Percentiles rank a stretch among this genome's conserved stretches.
phyloP scores from a whole-genome alignment of 2,329 filamentous ascomycete species.

The Phialophora expanda region DNA sequence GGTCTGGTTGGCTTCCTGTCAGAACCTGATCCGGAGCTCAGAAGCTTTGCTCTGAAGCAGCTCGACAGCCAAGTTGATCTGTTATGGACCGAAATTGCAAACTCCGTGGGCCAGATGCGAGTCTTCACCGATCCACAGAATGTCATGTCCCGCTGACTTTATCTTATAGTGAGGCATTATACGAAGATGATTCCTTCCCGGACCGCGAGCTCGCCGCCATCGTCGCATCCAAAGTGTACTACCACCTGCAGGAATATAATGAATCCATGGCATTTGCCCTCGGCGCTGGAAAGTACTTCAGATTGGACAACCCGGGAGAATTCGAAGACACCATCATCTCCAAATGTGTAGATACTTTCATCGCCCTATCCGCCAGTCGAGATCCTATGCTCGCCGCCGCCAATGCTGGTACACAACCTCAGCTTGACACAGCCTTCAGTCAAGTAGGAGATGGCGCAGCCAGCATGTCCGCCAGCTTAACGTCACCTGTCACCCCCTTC shows the following conservation, averaged over 20 bases:
- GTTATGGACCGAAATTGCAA: conserved; percentile 96
- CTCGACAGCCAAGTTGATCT: conserved; percentile 96
- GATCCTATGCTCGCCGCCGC: conserved; percentile 58
- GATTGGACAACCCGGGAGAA: conserved; percentile 86
- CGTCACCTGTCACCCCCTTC: conserved; percentile 92
- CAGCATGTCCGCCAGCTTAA: conserved; percentile 68
- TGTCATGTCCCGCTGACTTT: conserved; percentile 4
- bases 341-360: conserved; percentile 98
- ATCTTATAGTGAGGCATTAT: conserved; percentile 80
- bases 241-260: conserved; percentile 97
- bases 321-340: conserved; percentile 99
- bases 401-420: conserved; percentile 58
- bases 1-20: conserved; percentile 94
- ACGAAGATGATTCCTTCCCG: conserved; percentile 93
- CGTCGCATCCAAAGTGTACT: conserved; percentile 97
- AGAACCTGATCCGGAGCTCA: conserved; percentile 91
- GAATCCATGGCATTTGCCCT: conserved; percentile 99
- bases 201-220: conserved; percentile 93
- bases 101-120: conserved; percentile 91
- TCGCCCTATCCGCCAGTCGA: conserved; percentile 72
- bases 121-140: conserved; percentile 42
- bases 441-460: conserved; percentile 68
- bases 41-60: conserved; percentile 91
- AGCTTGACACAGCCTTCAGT: conserved; percentile 80
- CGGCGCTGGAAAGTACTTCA: conserved; percentile 91